A percentile compares a stretch with the other conserved stretches of the same genome.
phyloP scores from a whole-genome alignment of 1,139 yeast species.

The Eremothecium gossypii region DNA sequence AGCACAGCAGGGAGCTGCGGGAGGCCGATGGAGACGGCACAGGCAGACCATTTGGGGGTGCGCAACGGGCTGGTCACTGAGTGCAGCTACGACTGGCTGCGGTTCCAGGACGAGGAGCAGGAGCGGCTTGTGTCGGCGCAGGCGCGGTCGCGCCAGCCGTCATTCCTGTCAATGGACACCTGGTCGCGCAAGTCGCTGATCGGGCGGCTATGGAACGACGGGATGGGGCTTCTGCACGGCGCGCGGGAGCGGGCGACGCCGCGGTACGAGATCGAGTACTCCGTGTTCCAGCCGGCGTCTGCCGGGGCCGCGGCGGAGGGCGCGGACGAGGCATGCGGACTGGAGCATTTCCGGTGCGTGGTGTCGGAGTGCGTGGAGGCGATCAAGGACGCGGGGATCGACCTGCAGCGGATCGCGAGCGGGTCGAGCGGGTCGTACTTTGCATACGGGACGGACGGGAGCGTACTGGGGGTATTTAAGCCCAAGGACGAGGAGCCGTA shows the following conservation, averaged over 20 bases:
- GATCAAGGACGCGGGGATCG: conserved; percentile 32
- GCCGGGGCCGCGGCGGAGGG: not conserved
- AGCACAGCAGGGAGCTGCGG: too few relatives aligned
- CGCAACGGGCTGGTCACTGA: conserved; percentile 12
- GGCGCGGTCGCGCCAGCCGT: conserved; percentile 7
- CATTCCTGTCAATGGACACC: conserved; percentile 6
- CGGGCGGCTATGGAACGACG: conserved; percentile 8
- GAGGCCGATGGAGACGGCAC: too few relatives aligned
- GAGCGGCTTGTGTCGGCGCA: conserved; percentile 3
- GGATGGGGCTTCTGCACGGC: conserved; percentile 1
- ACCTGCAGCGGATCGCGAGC: conserved; percentile 47
- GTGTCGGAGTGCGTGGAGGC: conserved; percentile 37
- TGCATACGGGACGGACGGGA: conserved; percentile 31
- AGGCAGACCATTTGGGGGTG: too few relatives aligned
- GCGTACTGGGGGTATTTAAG: conserved; percentile 51
- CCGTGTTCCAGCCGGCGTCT: conserved; percentile 40
- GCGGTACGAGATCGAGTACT: conserved; percentile 38
- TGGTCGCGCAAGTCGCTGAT: conserved; percentile 8
- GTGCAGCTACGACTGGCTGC: conserved; percentile 19
- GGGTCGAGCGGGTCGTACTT: conserved; percentile 74
- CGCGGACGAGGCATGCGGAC: not conserved
- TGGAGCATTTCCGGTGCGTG: conserved; percentile 31
- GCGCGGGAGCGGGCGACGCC: conserved; percentile 1
- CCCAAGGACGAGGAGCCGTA: conserved; percentile 80
- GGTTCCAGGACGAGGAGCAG: conserved; percentile 14